Evolutionary conservation across 257 asterid species (phyloP).

Genomic region (Plectranthus barbatus): DNA sequence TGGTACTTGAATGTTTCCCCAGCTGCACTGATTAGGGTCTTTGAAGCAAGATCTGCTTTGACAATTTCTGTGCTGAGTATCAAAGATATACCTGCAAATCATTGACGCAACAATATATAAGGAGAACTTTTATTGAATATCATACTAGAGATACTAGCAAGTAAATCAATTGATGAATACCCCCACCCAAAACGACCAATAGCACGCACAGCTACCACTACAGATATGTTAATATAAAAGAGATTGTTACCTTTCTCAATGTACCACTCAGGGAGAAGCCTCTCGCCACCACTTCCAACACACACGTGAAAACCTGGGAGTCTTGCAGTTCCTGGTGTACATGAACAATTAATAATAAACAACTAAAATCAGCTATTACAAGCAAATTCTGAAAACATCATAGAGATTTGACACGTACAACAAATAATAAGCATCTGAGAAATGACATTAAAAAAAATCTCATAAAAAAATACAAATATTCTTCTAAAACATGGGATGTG

Average conservation of each 20-base stretch:
- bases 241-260: constrained; percentile 56
- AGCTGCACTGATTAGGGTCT: constrained; percentile 53
- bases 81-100: constrained; percentile 39
- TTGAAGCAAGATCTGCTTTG: constrained; percentile 65
- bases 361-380: background rate
- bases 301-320: constrained; percentile 84
- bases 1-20: constrained; percentile 55
- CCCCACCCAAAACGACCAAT: background rate
- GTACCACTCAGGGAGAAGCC: constrained; percentile 87
- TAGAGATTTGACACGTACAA: background rate
- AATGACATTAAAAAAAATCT: background rate
- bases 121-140: background rate
- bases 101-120: constrained; percentile 12
- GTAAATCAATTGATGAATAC: background rate
- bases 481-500: background rate
- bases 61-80: constrained; percentile 70
- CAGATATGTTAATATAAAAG: background rate
- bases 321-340: constrained; percentile 66
- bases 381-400: background rate
- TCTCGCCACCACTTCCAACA: constrained; percentile 95
- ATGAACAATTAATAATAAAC: background rate
- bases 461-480: background rate
- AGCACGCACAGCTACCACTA: background rate
- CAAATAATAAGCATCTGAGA: background rate
- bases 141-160: background rate